These are phyloP conservation scores for Papiliotrema nemorosa DNA, from an alignment of 1,284 basidiomycete species.

Conservation along the genomic window DNA sequence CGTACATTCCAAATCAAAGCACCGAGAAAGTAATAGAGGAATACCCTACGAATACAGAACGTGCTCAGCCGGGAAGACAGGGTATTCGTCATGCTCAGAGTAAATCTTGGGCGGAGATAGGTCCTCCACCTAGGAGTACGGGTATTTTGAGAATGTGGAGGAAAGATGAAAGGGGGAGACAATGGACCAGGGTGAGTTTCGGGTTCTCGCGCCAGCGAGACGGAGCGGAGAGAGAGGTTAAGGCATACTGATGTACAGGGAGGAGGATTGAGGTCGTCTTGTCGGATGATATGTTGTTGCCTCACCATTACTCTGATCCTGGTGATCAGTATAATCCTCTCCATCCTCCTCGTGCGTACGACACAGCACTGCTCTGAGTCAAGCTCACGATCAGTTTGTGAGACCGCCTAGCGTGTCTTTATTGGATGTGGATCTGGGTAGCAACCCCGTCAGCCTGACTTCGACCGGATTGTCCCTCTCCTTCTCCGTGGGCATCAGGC, in stretches of 20 bases:
- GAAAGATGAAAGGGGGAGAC: slow-evolving; percentile 48
- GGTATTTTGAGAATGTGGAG: slow-evolving; percentile 49
- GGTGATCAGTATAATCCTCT: slow-evolving; percentile 64
- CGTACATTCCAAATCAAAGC: slow-evolving; percentile 16
- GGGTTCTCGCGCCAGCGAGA: too few species aligned
- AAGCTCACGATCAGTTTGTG: slow-evolving; percentile 59
- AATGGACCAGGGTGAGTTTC: slow-evolving; percentile 44
- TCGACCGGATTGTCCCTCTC: slow-evolving; percentile 59
- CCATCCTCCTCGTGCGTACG: slow-evolving; percentile 64
- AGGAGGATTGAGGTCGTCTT: slow-evolving; percentile 35
- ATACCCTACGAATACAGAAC: slow-evolving; percentile 19
- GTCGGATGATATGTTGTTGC: slow-evolving; percentile 50
- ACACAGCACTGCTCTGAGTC: not conserved
- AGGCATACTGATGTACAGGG: slow-evolving; percentile 32
- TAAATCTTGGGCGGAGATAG: slow-evolving; percentile 36
- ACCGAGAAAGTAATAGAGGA: slow-evolving; percentile 31
- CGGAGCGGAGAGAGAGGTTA: too few species aligned
- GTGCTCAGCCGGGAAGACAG: slow-evolving; percentile 32
- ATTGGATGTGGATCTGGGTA: slow-evolving; percentile 55
- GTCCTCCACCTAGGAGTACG: slow-evolving; percentile 47
- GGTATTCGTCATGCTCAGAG: slow-evolving; percentile 23
- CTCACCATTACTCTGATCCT: slow-evolving; percentile 51
- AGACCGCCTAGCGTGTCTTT: slow-evolving; percentile 71
- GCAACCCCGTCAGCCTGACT: slow-evolving; percentile 32
- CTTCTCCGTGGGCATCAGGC: slow-evolving; percentile 67